These are phyloP conservation scores for Solanum aculeatissimum DNA, from an alignment of 305 asterid species.

Conservation along the genomic window DNA sequence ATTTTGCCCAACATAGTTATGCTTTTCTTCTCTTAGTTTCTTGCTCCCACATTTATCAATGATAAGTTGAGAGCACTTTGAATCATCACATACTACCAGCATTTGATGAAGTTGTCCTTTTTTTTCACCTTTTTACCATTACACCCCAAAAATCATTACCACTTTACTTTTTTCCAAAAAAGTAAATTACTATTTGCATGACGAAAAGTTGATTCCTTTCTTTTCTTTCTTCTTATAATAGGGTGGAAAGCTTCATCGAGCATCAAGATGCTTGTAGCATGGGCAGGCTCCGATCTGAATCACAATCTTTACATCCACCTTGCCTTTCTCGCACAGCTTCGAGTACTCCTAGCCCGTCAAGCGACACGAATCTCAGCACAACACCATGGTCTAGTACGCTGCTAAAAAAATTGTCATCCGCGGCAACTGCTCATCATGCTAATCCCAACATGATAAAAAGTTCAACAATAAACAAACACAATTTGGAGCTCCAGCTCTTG, in stretches of 20 bases:
- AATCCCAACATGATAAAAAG: background rate
- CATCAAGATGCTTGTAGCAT: constrained; percentile 43
- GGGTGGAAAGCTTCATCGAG: constrained; percentile 50
- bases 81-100: constrained; percentile 3
- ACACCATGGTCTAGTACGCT: constrained; percentile 12
- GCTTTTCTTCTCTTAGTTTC: background rate
- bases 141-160: constrained; percentile 10
- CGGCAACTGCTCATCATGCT: background rate
- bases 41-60: constrained; percentile 1
- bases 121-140: constrained; percentile 2
- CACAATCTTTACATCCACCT: constrained; percentile 12
- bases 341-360: constrained; percentile 25
- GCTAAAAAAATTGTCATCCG: background rate
- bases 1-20: background rate
- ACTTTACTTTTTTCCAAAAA: background rate
- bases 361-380: constrained; percentile 26
- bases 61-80: background rate
- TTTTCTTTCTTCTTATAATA: background rate
- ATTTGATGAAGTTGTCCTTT: constrained; percentile 9
- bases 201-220: background rate
- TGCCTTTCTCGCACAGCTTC: constrained; percentile 33
- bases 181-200: background rate
- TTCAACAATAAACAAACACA: background rate
- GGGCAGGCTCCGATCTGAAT: constrained; percentile 23
- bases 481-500: constrained; percentile 29